A percentile compares a stretch with the other conserved stretches of the same genome.
Evolutionary conservation across 2,329 filamentous ascomycete species (phyloP).

Genomic region (Alternaria infectoria): DNA sequence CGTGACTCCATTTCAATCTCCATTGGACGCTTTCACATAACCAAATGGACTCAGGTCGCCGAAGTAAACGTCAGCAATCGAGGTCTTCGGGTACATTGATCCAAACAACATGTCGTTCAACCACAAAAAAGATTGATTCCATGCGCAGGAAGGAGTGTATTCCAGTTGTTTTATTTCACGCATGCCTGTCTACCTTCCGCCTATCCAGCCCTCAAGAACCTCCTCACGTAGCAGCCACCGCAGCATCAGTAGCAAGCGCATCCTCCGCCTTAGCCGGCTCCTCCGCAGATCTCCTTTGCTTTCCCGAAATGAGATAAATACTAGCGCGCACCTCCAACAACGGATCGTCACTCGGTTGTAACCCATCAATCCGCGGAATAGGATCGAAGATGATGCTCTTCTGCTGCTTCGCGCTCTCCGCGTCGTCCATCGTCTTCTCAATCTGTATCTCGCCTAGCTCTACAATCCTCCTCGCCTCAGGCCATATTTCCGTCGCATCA

Average conservation of each 20-base stretch:
- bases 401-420: slow-evolving; percentile 53
- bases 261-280: neutral
- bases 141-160: neutral
- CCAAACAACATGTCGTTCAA: neutral
- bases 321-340: slow-evolving; percentile 63
- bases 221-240: slow-evolving; percentile 7
- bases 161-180: neutral
- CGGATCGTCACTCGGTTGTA: slow-evolving; percentile 62
- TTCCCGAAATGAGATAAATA: slow-evolving; percentile 63
- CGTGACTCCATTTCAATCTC: neutral
- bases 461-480: slow-evolving; percentile 57
- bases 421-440: slow-evolving; percentile 49
- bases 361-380: slow-evolving; percentile 60
- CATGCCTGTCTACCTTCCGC: neutral
- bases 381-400: slow-evolving; percentile 65
- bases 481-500: slow-evolving; percentile 61
- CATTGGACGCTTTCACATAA: neutral
- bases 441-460: slow-evolving; percentile 59
- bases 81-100: neutral
- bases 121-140: neutral
- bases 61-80: neutral
- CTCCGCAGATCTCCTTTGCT: slow-evolving; percentile 56
- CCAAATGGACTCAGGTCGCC: neutral
- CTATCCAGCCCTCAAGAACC: neutral
- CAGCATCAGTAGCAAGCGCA: neutral